Base-by-base conservation (phyloP, 1,284 basidiomycete species). In the Austropuccinia psidii region DNA sequence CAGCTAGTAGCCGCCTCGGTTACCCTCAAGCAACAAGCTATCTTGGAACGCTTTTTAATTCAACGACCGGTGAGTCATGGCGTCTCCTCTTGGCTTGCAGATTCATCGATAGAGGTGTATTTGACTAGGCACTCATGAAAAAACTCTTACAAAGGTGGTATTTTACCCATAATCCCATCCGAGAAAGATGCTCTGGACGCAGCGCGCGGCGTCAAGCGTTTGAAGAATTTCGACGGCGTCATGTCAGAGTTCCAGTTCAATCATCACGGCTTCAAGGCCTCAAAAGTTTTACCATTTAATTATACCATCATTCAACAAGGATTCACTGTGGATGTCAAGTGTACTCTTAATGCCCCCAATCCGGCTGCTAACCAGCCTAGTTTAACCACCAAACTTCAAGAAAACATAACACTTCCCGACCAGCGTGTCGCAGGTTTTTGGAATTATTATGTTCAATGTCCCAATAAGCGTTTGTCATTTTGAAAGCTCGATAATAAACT, bases 301-400 rank as follows among this genome's bases (percentile, higher is more conserved):
- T 67, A 52, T 31, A 67, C 64, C 49, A 67, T 35, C 29, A 21
- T 67, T 67, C 64, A 67, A 35, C 64, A 67, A 9, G 64, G 64
- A 37, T 67, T 52, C 21, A 67, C 64, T 47, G 64, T 21, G 39
- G 64, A 67, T 17, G 49, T 67, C 2, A 13, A 39, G n/a, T 67
- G 64, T 35, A 35, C 15, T 31, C 43, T 17, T 3, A 35, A 50
- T 13, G 31, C 64, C 5, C 5, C 21, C 9, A 50, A 39, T 19
- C 43, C 50, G 9, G 39, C 49, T 37, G 29, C 21, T 4, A n/a
- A 37, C 29, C 19, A 54, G 35, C 24, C 64, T 41, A 33, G 19
- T 2, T 29, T 67, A 35, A 55, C 21, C 11, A 50, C 39, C 4
- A 45, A 43, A 3, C 19, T 50, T 17, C 47, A 67, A 17, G 19